phyloP scores from a whole-genome alignment of 2,329 filamentous ascomycete species.

The Sphaceloma murrayae region DNA sequence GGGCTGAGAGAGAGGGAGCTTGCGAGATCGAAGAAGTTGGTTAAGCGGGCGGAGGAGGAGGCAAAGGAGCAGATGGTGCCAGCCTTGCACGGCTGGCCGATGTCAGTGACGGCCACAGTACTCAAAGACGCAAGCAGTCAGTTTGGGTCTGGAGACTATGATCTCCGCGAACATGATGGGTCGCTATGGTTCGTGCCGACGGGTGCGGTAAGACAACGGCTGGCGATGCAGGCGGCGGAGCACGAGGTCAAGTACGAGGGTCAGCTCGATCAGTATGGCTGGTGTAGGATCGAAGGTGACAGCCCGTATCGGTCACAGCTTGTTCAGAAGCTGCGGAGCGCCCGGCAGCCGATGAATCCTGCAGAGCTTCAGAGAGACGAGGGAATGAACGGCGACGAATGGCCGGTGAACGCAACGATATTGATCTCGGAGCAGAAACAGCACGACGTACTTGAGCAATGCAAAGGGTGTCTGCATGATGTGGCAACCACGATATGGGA shows the following conservation, averaged over 20 bases:
- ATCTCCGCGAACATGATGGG: too few species aligned
- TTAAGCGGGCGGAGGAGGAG: not conserved
- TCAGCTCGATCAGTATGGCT: too few species aligned
- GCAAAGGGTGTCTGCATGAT: not conserved
- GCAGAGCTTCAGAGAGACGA: not conserved
- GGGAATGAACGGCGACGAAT: not conserved
- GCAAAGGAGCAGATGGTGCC: not conserved
- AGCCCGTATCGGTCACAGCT: too few species aligned
- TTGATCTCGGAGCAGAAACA: not conserved
- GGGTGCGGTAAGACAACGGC: too few species aligned
- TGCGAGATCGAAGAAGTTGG: not conserved
- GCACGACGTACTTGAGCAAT: too few species aligned
- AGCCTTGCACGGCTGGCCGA: not conserved
- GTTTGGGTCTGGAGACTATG: too few species aligned
- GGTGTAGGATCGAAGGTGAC: too few species aligned
- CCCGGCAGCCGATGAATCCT: too few species aligned
- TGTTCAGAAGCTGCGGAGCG: too few species aligned
- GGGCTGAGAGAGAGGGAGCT: not conserved
- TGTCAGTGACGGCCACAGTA: not conserved
- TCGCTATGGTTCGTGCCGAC: too few species aligned
- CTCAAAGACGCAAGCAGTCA: not conserved
- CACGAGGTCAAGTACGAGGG: too few species aligned
- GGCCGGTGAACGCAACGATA: not conserved
- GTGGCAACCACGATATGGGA: not conserved
- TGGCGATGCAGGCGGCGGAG: too few species aligned